Evolutionary conservation across 1,139 yeast species (phyloP), one percentile per base, ranked within the genome.

Genomic region (Blastobotrys arbuscula): DNA sequence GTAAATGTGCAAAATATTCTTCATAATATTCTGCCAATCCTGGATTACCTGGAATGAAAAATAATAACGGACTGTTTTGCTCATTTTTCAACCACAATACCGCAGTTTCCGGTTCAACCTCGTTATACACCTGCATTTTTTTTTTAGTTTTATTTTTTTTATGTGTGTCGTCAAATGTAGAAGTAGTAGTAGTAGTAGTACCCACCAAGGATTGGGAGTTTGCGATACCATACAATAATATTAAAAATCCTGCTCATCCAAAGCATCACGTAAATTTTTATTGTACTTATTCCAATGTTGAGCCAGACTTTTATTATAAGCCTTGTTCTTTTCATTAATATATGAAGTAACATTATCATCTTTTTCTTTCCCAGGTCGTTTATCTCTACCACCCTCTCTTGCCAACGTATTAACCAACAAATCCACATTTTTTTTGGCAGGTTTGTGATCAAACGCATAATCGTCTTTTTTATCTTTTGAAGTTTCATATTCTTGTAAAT

Each of bases 251-350:
- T 35, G 39, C 24, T 39, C 13, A 3, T 71, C 72, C 36, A 71
- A 64, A 13, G 71, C 60, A 40, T 71, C 74, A 26, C 70, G 57
- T 34, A 69, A 62, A 38, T 71, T 74, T 53, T 63, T 58, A 19
- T 72, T 65, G 50, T 71, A 69, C 56, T 76, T 76, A 54, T 78
- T 81, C 55, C 75, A 76, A 54, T 74, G 76, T 42, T 90, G 68
- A 49, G 80, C 73, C 55, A 88, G 69, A 59, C 85, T 85, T 64
- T 76, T 78, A 66, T 87, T 88, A 67, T 87, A 88, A 59, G 83
- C 84, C 60, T 76, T 77, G 71, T 88, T 88, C 65, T 82, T 84
- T 52, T 84, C 90, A 62, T 84, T 87, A 61, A 88, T 67, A 44
- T 66, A 68, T 15, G 63, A 68, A 18, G 64, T 63, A 38, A 67